Conservation (phyloP, 2,329 filamentous ascomycete genomes). For the Sporothrix variecibatus region DNA sequence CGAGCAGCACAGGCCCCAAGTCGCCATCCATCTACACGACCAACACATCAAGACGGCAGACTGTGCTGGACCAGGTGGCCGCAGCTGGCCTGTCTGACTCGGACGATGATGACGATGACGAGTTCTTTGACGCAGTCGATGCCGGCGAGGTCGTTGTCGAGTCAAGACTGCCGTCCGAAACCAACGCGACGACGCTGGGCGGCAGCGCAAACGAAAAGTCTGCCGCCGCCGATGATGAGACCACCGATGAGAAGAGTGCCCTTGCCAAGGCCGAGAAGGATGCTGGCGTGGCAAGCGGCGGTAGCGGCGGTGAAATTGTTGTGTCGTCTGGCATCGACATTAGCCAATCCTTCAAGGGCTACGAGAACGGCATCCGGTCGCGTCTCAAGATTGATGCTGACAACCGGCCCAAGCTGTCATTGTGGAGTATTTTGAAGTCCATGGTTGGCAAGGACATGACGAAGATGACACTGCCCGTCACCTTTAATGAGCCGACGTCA, state of each 20-base stretch:
- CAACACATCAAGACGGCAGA: constrained; percentile 58
- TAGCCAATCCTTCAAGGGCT: constrained; percentile 77
- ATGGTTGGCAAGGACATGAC: constrained; percentile 99
- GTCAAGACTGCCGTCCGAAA: constrained; percentile 56
- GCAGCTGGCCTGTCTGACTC: constrained; percentile 74
- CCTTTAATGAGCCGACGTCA: constrained; percentile 97
- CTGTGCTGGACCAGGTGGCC: constrained; percentile 65
- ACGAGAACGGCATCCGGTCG: constrained; percentile 82
- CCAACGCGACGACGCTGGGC: background rate
- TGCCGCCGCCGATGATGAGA: constrained; percentile 32
- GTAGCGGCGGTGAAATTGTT: constrained; percentile 39
- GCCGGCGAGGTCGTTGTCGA: constrained; percentile 86
- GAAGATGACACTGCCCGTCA: constrained; percentile 97
- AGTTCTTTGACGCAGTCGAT: constrained; percentile 97
- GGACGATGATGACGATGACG: constrained; percentile 81
- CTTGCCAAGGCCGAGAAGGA: background rate
- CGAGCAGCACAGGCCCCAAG: background rate
- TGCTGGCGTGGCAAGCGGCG: background rate
- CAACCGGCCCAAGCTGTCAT: constrained; percentile 86
- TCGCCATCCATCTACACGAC: constrained; percentile 18
- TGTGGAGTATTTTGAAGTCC: constrained; percentile 96
- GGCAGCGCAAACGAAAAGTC: background rate
- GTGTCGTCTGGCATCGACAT: constrained; percentile 62
- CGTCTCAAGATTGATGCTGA: constrained; percentile 88
- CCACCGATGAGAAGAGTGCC: constrained; percentile 44